These are phyloP conservation scores for Astraeus odoratus DNA, from an alignment of 768 basidiomycete genomes.

Conservation along the genomic window DNA sequence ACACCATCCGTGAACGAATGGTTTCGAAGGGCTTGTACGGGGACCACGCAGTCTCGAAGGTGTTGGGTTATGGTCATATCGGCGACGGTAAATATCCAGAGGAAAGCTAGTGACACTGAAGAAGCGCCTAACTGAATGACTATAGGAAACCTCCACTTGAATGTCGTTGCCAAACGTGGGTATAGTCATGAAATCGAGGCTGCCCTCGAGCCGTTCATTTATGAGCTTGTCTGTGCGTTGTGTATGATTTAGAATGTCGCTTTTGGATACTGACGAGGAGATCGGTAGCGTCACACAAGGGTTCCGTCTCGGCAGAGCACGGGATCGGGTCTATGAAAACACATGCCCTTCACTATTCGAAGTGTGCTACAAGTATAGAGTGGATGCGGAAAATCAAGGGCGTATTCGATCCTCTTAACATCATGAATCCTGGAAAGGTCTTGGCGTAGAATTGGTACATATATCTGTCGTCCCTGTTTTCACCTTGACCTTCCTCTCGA, in stretches of 20 bases:
- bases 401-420: slow-evolving; percentile 83
- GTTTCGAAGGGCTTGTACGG: slow-evolving; percentile 60
- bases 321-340: slow-evolving; percentile 97
- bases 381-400: slow-evolving; percentile 88
- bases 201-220: slow-evolving; percentile 91
- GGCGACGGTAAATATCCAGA: slow-evolving; percentile 72
- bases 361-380: slow-evolving; percentile 68
- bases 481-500: too few species aligned
- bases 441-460: slow-evolving; percentile 20
- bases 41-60: slow-evolving; percentile 71
- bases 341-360: slow-evolving; percentile 83
- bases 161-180: slow-evolving; percentile 67
- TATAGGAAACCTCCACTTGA: slow-evolving; percentile 88
- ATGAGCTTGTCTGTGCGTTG: slow-evolving; percentile 76
- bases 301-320: slow-evolving; percentile 96
- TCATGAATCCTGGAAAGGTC: slow-evolving; percentile 92
- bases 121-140: slow-evolving; percentile 2
- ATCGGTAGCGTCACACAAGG: slow-evolving; percentile 59
- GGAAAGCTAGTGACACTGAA: neutral
- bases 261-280: slow-evolving; percentile 4
- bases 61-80: slow-evolving; percentile 93
- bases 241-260: neutral
- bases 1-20: slow-evolving; percentile 68
- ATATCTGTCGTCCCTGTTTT: neutral
- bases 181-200: slow-evolving; percentile 81